These are phyloP conservation scores for Ramicandelaber brevisporus DNA, from an alignment of 192 early-diverging fungal genomes.

Conservation along the genomic window DNA sequence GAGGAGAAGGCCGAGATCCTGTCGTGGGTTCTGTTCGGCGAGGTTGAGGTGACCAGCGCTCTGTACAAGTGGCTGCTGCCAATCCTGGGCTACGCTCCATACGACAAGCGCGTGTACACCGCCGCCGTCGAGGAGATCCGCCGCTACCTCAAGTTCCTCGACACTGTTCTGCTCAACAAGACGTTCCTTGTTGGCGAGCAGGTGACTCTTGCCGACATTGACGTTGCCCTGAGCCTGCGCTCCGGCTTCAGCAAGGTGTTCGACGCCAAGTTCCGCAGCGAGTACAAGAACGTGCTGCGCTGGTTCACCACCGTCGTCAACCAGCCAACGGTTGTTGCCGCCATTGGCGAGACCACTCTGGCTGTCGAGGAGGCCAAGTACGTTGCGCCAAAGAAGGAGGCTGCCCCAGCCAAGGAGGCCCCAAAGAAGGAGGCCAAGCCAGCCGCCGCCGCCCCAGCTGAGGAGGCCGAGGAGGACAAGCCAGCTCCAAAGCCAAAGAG, in stretches of 20 bases:
- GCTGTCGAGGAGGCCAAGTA: conserved; percentile 24
- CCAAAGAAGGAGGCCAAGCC: conserved; percentile 29
- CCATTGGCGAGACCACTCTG: conserved; percentile 41
- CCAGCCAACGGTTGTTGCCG: conserved; percentile 64
- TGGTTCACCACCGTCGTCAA: conserved; percentile 73
- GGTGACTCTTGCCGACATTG: conserved; percentile 77
- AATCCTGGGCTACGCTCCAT: conserved; percentile 12
- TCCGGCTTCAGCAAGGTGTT: conserved; percentile 24
- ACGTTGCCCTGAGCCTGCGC: conserved; percentile 23
- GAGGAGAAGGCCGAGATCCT: conserved; percentile 33
- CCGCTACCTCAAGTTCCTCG: conserved; percentile 35
- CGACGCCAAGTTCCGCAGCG: conserved; percentile 52
- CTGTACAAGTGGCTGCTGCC: conserved; percentile 17
- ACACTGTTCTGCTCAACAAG: conserved; percentile 53
- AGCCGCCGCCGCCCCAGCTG: conserved; percentile 16
- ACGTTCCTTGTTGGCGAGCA: conserved; percentile 89
- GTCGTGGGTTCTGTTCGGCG: conserved; percentile 32
- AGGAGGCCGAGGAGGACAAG: conserved; percentile 28
- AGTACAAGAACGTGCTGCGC: conserved; percentile 68
- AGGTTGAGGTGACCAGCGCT: conserved; percentile 20
- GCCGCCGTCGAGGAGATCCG: conserved; percentile 38
- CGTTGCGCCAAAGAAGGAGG: conserved; percentile 32
- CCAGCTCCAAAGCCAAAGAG: conserved; percentile 77
- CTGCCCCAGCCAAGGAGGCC: conserved; percentile 18
- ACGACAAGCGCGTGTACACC: conserved; percentile 33